Percentiles rank a stretch among this genome's conserved stretches.
Evolutionary conservation across 345 rosid genomes (phyloP).

Genomic region (Angophora floribunda): DNA sequence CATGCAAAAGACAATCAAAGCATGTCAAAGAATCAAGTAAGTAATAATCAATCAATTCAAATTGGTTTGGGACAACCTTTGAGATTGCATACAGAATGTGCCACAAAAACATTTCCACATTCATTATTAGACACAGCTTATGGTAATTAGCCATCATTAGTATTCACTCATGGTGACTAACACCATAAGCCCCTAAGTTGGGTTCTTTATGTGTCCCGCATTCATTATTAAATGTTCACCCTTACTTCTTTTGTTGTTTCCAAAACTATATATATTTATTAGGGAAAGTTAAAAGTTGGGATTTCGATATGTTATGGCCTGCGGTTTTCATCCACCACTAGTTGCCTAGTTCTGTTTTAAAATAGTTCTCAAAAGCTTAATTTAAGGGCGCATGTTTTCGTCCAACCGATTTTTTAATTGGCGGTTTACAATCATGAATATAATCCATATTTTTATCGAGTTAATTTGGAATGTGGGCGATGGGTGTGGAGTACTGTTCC

Average conservation of each 20-base stretch:
- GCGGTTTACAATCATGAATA: not conserved
- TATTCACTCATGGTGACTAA: too few relatives aligned
- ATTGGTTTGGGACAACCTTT: too few relatives aligned
- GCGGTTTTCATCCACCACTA: not conserved
- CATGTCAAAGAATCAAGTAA: too few relatives aligned
- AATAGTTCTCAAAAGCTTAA: not conserved
- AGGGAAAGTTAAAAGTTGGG: not conserved
- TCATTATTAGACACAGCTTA: too few relatives aligned
- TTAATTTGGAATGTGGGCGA: not conserved
- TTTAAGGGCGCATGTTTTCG: not conserved
- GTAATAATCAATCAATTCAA: too few relatives aligned
- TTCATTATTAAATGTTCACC: too few relatives aligned
- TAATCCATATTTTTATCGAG: not conserved
- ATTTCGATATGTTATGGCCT: not conserved
- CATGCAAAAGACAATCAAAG: too few relatives aligned
- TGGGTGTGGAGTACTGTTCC: not conserved
- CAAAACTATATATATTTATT: not conserved
- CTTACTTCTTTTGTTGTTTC: not conserved
- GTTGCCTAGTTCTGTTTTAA: not conserved
- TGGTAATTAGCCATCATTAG: too few relatives aligned
- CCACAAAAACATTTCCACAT: too few relatives aligned
- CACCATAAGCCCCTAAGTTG: too few relatives aligned
- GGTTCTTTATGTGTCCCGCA: too few relatives aligned
- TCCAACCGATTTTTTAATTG: not conserved
- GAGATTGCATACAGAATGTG: too few relatives aligned